Evolutionary conservation across 1,284 basidiomycete species (phyloP).

Genomic region (Chondrostereum purpureum): DNA sequence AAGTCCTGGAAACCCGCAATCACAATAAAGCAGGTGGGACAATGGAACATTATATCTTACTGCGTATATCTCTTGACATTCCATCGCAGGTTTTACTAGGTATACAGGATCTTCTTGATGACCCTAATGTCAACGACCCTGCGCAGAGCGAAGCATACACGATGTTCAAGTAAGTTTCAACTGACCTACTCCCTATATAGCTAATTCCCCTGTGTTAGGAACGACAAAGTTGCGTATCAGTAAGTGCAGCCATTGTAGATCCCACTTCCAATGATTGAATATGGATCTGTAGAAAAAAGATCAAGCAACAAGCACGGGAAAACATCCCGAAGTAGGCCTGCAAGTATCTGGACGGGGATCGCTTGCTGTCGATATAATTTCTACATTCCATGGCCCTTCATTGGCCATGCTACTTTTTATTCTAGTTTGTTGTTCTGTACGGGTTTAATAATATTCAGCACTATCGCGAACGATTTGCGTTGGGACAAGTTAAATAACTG

Average conservation of each 20-base stretch:
- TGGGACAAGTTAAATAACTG: no score
- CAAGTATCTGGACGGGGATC: neutral
- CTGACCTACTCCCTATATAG: neutral
- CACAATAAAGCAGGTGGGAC: constrained; percentile 90
- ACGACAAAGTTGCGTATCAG: constrained; percentile 87
- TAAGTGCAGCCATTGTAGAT: constrained; percentile 32
- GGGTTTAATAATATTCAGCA: no score
- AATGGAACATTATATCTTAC: no score
- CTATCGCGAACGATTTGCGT: no score
- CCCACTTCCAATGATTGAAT: constrained; percentile 11
- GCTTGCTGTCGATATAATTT: no score
- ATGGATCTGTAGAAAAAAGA: constrained; percentile 49
- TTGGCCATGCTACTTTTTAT: no score
- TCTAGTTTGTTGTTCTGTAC: no score
- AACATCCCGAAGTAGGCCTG: constrained; percentile 67
- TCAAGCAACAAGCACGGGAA: constrained; percentile 79
- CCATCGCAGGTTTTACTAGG: constrained; percentile 87
- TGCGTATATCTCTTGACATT: constrained; percentile 2
- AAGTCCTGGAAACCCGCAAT: constrained; percentile 99
- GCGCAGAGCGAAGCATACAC: constrained; percentile 97
- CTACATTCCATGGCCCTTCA: no score
- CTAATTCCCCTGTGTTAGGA: constrained; percentile 41
- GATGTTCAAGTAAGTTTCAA: constrained; percentile 82
- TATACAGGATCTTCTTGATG: constrained; percentile 90
- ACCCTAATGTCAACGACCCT: constrained; percentile 92